Conservation (phyloP, 2,329 filamentous ascomycete species). For the Trichoderma lentiforme region DNA sequence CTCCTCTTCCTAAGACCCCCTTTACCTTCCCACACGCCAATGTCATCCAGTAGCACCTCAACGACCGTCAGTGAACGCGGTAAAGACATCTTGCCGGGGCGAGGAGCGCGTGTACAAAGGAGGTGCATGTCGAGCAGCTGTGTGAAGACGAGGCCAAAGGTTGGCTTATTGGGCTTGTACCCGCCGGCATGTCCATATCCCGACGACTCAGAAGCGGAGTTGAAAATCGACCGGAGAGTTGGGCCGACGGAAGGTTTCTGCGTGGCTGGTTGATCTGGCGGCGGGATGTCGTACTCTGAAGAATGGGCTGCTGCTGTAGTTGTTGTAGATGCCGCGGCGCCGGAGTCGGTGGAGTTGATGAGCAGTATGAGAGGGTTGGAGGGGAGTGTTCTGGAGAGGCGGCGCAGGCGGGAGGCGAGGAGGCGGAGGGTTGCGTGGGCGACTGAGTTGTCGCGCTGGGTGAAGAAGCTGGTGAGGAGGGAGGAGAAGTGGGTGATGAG, state of each 20-base stretch:
- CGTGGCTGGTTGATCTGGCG: neutral
- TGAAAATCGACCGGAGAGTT: slow-evolving; percentile 51
- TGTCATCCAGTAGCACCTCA: slow-evolving; percentile 51
- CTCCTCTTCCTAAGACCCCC: slow-evolving; percentile 33
- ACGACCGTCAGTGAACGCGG: slow-evolving; percentile 41
- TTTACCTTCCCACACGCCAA: slow-evolving; percentile 42
- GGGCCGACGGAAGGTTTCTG: slow-evolving; percentile 33
- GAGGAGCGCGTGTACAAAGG: slow-evolving; percentile 45
- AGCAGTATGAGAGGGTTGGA: slow-evolving; percentile 50
- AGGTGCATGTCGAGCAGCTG: slow-evolving; percentile 55
- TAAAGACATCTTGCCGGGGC: neutral
- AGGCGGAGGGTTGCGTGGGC: slow-evolving; percentile 49
- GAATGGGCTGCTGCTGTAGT: neutral
- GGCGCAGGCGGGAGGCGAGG: slow-evolving; percentile 46
- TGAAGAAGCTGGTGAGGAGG: slow-evolving; percentile 52
- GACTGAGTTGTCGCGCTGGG: slow-evolving; percentile 42
- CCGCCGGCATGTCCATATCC: slow-evolving; percentile 23
- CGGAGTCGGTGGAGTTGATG: slow-evolving; percentile 47
- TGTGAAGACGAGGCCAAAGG: slow-evolving; percentile 53
- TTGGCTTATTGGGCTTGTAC: slow-evolving; percentile 42
- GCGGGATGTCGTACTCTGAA: neutral
- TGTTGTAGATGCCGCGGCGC: neutral
- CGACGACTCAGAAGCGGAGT: slow-evolving; percentile 20
- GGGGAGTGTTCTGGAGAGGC: slow-evolving; percentile 40
- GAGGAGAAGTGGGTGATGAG: slow-evolving; percentile 54